Base-by-base conservation (phyloP, 805 yeast genomes). In the Yarrowia divulgata region DNA sequence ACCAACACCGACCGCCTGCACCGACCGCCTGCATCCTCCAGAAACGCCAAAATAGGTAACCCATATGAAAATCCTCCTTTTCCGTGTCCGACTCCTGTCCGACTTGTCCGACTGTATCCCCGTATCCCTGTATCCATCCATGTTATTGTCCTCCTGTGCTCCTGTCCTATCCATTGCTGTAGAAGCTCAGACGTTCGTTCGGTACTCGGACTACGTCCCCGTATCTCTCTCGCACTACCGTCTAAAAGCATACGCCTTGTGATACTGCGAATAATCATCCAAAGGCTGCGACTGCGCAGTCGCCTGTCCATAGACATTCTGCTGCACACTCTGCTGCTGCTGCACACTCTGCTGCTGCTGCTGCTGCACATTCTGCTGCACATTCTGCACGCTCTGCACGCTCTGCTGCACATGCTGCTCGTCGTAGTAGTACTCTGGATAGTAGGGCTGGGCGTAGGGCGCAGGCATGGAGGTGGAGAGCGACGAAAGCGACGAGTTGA, bases 371-470 rank as follows among this genome's bases (percentile, higher is more conserved):
- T 37, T 13, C 49, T 57, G 64, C 50, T 58, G 66, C 18, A 34
- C 42, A 3, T n/a, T 52, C 29, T 52, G 57, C n/a, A 49, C 55
- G 19, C 42, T n/a, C 42, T 52, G 57, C 8, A 52, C 42, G 19
- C 29, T 54, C 52, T 60, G 66, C 42, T 43, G 66, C 14, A 60
- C 40, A 8, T 60, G 66, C 52, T 60, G 66, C 34, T 60, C 66
- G 52, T 60, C 66, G 19, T 60, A 60, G 52, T 60, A 60, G 66
- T 60, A 60, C 66, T 60, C 66, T 1, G 66, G 66, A 9, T 60
- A 60, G 34, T 60, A 60, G 19, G 66, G 66, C 42, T 60, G 66
- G 8, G 63, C 14, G 37, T 57, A 57, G 16, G 50, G 66, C 6
- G 42, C 66, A 2, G 66, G 52, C 42, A 45, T 45, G 66, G 66